These are phyloP conservation scores for Xylaria sp. DNA, from an alignment of 495 filamentous ascomycete genomes.

Conservation along the genomic window DNA sequence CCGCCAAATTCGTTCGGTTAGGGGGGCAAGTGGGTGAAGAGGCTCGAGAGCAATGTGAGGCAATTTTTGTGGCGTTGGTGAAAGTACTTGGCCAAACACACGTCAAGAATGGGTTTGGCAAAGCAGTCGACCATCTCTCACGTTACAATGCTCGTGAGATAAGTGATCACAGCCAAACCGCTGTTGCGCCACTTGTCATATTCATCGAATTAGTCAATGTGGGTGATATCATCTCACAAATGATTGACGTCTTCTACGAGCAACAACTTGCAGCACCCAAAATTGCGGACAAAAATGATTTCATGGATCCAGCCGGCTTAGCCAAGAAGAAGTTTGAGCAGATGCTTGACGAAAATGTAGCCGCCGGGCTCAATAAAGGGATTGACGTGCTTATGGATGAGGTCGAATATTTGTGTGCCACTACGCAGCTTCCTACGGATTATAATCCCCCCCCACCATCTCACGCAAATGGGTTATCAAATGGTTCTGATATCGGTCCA, in stretches of 20 bases:
- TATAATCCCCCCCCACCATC: slow-evolving; percentile 72
- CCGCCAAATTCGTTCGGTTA: slow-evolving; percentile 78
- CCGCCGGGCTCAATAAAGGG: slow-evolving; percentile 93
- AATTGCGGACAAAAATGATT: slow-evolving; percentile 91
- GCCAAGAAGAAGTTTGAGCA: slow-evolving; percentile 99
- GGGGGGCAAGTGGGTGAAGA: slow-evolving; percentile 81
- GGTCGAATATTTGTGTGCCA: slow-evolving; percentile 93
- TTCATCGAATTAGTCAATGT: slow-evolving; percentile 98
- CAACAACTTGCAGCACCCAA: slow-evolving; percentile 85
- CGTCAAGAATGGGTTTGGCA: slow-evolving; percentile 88
- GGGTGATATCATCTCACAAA: slow-evolving; percentile 96
- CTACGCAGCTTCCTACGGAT: slow-evolving; percentile 82
- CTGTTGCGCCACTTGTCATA: slow-evolving; percentile 90
- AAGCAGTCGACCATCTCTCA: slow-evolving; percentile 88
- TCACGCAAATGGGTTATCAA: slow-evolving; percentile 28
- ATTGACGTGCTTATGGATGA: slow-evolving; percentile 99
- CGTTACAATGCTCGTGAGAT: slow-evolving; percentile 91
- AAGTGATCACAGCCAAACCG: slow-evolving; percentile 68
- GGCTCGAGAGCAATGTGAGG: slow-evolving; percentile 87
- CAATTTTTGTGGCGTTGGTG: slow-evolving; percentile 84
- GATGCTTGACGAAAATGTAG: slow-evolving; percentile 97
- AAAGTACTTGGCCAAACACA: slow-evolving; percentile 86
- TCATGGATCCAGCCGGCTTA: slow-evolving; percentile 85
- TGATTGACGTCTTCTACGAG: slow-evolving; percentile 99
- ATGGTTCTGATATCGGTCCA: slow-evolving; percentile 75